Evolutionary conservation across 768 basidiomycete species (phyloP), one percentile per base, ranked within the genome.

Genomic region (Suillus spraguei): DNA sequence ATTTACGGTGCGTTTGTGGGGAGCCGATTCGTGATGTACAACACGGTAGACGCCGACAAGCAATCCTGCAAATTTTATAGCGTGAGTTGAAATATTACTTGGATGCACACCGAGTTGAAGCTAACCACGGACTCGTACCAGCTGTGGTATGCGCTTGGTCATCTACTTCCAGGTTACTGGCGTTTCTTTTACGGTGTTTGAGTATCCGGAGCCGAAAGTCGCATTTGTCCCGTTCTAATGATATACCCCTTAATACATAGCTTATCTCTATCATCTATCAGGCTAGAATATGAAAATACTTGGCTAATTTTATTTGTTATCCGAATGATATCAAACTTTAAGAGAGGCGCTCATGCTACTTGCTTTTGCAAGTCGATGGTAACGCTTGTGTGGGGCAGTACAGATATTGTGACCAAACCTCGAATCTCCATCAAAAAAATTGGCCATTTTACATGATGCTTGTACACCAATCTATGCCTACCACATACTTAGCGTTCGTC

Each of bases 41-140:
- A 66, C 5, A 74, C 74, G 1, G 63, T 74, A 9, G 65, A 65
- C 8, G 74, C 67, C 1, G 78, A 79, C 24, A 75, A 72, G 33
- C 66, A 64, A 17, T 78, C 77, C 16, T 79, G 76, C 66, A 78
- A 74, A 33, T 71, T 70, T 59, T 79, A 79, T 33, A 79, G 79
- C 38, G 78, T 79, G 11, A 63, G 77, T 72, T 11, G 0, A 20
- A 28, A 44, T 39, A 11, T 61, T 16, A 24, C 22, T 41, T 28
- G 5, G 32, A 36, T 9, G 13, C 8, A 3, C 35, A 36, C 38
- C 5, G 9, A 41, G 33, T 38, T 39, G 36, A 14, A 61, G 28
- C 41, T 36, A 22, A 3, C 46, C 10, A 0, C 13, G 36, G 22
- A 11, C 24, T 13, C 14, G 11, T 53, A 22, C 20, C 16, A 77